Evolutionary conservation across 331 rosid genomes (phyloP).

Genomic region (Cydonia oblonga): DNA sequence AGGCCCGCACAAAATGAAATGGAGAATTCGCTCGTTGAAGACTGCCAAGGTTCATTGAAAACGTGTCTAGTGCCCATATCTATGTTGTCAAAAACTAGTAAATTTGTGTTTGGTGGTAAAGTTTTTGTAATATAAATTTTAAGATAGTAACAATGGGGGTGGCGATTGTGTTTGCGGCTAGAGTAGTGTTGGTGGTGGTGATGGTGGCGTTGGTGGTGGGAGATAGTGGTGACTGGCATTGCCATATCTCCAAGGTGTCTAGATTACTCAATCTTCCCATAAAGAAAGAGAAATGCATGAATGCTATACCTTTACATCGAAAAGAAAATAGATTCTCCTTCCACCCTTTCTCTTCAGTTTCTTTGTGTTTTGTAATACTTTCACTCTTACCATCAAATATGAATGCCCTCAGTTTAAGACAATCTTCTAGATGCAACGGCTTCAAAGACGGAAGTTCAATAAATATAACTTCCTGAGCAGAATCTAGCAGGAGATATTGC

Average conservation of each 20-base stretch:
- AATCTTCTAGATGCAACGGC: neutral
- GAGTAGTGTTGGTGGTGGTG: no score
- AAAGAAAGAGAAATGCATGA: neutral
- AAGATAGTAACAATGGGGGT: no score
- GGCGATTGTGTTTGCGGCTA: no score
- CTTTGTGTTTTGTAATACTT: neutral
- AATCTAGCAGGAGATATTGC: neutral
- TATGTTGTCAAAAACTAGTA: no score
- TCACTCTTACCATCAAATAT: neutral
- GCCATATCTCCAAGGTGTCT: neutral
- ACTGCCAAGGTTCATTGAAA: no score
- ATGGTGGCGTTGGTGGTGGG: no score
- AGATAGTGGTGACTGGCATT: neutral
- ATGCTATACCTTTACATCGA: neutral
- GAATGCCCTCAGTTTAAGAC: neutral
- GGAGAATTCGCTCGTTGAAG: no score
- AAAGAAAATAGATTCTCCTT: neutral
- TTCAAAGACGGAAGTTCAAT: neutral
- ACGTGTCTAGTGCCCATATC: no score
- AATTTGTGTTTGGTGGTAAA: no score
- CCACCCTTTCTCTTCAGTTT: neutral
- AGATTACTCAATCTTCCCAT: neutral
- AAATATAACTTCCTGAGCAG: neutral
- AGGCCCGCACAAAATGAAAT: no score
- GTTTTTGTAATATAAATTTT: no score